Conservation (phyloP, 2,329 filamentous ascomycete species). For the Tolypocladium ophioglossoides region DNA sequence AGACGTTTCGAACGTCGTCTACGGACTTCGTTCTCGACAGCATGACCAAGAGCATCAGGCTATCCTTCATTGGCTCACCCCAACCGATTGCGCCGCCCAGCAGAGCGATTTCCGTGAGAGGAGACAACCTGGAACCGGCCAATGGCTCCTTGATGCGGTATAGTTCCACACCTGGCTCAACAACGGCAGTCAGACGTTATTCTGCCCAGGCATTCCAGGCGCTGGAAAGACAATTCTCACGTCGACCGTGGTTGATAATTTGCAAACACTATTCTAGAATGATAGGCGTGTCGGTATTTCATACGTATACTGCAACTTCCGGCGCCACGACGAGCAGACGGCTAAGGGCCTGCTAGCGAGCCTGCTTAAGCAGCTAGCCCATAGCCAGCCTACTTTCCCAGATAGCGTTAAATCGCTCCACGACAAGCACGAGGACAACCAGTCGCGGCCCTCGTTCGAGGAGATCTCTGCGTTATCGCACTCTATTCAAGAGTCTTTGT, state of each 20-base stretch:
- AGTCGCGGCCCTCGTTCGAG: background rate
- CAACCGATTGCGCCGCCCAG: background rate
- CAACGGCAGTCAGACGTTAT: slow-evolving; percentile 20
- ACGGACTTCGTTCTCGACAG: no score
- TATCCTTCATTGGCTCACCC: background rate
- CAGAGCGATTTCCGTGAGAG: background rate
- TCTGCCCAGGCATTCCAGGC: slow-evolving; percentile 36
- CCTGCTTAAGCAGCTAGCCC: background rate
- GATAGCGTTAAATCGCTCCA: background rate
- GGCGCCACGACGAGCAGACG: slow-evolving; percentile 15
- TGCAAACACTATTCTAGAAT: slow-evolving; percentile 12
- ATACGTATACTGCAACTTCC: slow-evolving; percentile 35
- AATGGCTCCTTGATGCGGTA: slow-evolving; percentile 32
- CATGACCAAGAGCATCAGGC: no score
- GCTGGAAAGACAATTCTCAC: slow-evolving; percentile 37
- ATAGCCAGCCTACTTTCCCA: background rate
- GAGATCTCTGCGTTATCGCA: slow-evolving; percentile 1
- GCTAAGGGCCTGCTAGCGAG: background rate
- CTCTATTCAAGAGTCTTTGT: slow-evolving; percentile 5
- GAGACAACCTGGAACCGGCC: slow-evolving; percentile 27
- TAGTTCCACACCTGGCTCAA: slow-evolving; percentile 23
- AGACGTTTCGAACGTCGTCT: accelerated
- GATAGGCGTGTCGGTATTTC: slow-evolving; percentile 22
- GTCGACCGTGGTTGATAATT: slow-evolving; percentile 28
- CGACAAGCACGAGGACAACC: background rate